A percentile compares a stretch with the other conserved stretches of the same genome.
These are phyloP conservation scores for Tulasnella sp. DNA, from an alignment of 768 basidiomycete species.

Conservation along the genomic window DNA sequence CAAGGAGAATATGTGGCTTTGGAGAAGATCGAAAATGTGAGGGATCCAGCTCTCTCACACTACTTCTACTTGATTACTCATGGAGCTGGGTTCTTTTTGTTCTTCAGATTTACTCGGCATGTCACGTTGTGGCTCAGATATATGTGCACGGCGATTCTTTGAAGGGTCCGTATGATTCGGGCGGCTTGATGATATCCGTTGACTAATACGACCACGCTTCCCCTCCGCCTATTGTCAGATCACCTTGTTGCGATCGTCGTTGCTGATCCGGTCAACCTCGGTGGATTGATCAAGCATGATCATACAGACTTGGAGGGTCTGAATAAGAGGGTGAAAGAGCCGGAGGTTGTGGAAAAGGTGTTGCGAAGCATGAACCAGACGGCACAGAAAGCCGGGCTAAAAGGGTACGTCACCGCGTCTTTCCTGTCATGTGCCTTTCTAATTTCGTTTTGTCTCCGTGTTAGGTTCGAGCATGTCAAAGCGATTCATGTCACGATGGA, in stretches of 20 bases:
- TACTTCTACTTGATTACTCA: not conserved
- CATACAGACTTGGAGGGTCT: constrained; percentile 38
- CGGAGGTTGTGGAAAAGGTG: constrained; percentile 46
- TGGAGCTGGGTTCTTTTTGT: not conserved
- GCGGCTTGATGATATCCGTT: too few relatives aligned
- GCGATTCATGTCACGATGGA: constrained; percentile 63
- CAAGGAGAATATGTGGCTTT: constrained; percentile 98
- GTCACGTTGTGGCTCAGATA: constrained; percentile 62
- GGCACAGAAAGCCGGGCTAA: constrained; percentile 50
- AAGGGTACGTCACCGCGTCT: constrained; percentile 47
- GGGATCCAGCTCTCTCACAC: not conserved
- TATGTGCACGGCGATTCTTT: constrained; percentile 86
- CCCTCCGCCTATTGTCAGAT: constrained; percentile 31
- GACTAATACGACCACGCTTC: too few relatives aligned
- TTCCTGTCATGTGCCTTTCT: not conserved
- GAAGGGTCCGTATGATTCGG: constrained; percentile 30
- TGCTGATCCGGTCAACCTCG: constrained; percentile 71
- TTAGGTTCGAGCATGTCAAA: constrained; percentile 79
- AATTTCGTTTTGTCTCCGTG: not conserved
- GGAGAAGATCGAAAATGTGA: constrained; percentile 79
- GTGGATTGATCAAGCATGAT: constrained; percentile 39
- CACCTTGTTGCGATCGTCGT: constrained; percentile 75
- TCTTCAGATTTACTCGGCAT: constrained; percentile 42
- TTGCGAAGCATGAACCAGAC: constrained; percentile 46
- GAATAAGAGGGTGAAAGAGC: constrained; percentile 39